Percentiles rank a stretch among this genome's conserved stretches.
Evolutionary conservation across 345 rosid species (phyloP).

Genomic region (Gossypium australe): DNA sequence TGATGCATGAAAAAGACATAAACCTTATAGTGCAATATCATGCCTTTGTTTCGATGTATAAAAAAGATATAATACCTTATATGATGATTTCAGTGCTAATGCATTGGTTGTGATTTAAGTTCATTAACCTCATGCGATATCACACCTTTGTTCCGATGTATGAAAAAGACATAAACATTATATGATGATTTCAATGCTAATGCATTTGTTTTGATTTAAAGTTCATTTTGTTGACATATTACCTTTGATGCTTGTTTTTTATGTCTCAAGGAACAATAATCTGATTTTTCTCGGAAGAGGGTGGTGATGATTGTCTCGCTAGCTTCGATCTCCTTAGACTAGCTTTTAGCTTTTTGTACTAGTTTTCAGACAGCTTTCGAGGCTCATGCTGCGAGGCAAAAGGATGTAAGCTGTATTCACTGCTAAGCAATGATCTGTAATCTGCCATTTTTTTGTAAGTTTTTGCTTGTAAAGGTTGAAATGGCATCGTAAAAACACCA

Average conservation of each 20-base stretch:
- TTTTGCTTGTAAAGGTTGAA: background rate
- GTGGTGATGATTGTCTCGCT: background rate
- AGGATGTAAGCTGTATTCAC: background rate
- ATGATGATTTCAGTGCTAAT: background rate
- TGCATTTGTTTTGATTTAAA: background rate
- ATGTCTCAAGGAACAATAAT: slow-evolving; percentile 14
- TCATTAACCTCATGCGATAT: too few relatives aligned
- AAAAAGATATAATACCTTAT: background rate
- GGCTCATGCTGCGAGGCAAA: slow-evolving; percentile 6
- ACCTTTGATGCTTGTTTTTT: background rate
- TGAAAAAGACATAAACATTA: background rate
- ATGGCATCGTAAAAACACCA: background rate
- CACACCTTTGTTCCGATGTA: too few relatives aligned
- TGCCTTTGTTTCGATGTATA: background rate
- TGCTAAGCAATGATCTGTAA: background rate
- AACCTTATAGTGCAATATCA: background rate
- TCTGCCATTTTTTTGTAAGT: background rate
- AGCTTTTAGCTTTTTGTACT: slow-evolving; percentile 3
- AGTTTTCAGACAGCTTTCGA: background rate
- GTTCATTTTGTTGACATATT: background rate
- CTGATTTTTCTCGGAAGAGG: background rate
- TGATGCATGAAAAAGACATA: background rate
- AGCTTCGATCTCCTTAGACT: background rate
- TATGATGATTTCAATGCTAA: background rate
- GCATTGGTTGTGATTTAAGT: background rate